A percentile compares a stretch with the other conserved stretches of the same genome.
phyloP scores from a whole-genome alignment of 1,139 yeast genomes.

The Candida frijolesensis region DNA sequence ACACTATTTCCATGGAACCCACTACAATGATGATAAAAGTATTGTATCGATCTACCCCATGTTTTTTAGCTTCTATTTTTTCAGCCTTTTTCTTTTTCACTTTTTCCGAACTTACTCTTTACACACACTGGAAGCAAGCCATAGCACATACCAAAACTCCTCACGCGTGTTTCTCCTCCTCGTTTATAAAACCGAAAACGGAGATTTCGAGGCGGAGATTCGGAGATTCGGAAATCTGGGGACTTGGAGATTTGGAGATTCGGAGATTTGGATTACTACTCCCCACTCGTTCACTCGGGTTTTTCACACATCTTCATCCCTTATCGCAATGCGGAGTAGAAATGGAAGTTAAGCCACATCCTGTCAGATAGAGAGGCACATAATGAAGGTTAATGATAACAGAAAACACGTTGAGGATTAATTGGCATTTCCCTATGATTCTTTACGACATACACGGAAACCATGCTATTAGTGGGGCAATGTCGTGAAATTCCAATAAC shows the following conservation, averaged over 20 bases:
- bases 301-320: not conserved
- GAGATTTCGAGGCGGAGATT: not conserved
- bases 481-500: too few relatives aligned
- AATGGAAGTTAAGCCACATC: not conserved
- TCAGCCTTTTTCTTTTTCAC: not conserved
- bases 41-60: not conserved
- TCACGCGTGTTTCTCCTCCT: not conserved
- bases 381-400: too few relatives aligned
- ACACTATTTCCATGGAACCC: too few relatives aligned
- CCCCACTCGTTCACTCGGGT: too few relatives aligned
- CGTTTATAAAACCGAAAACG: not conserved
- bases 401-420: too few relatives aligned
- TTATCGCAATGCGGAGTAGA: not conserved
- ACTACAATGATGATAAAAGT: not conserved
- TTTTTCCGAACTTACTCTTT: not conserved
- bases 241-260: too few relatives aligned
- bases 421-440: not conserved
- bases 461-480: too few relatives aligned
- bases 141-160: too few relatives aligned
- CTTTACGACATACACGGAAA: too few relatives aligned
- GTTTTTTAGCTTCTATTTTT: not conserved
- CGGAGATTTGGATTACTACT: not conserved
- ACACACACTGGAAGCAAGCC: not conserved
- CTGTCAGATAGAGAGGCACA: not conserved
- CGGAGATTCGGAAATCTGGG: not conserved